Percentiles rank a stretch among this genome's conserved stretches.
Evolutionary conservation across 345 rosid genomes (phyloP).

Genomic region (Populus simonii): DNA sequence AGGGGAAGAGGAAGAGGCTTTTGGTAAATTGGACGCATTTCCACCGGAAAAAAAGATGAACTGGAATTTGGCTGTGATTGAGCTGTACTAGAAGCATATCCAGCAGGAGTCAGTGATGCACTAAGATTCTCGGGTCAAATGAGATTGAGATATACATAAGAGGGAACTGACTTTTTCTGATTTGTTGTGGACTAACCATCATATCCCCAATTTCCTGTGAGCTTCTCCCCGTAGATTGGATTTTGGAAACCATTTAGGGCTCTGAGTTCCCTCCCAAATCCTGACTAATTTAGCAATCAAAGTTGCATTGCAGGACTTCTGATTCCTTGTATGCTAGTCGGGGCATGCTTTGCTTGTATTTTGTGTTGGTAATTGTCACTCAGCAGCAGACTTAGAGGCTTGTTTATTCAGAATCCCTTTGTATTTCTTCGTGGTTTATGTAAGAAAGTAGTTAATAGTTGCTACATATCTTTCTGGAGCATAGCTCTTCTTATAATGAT

Average conservation of each 20-base stretch:
- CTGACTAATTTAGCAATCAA: background rate
- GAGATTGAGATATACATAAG: background rate
- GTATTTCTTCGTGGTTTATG: background rate
- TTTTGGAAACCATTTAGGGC: constrained; percentile 4
- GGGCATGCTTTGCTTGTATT: background rate
- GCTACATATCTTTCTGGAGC: too few relatives aligned
- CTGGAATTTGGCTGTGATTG: background rate
- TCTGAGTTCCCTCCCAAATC: background rate
- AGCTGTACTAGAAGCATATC: background rate
- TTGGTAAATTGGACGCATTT: background rate
- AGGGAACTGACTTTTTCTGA: constrained; percentile 9
- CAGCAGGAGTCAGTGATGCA: constrained; percentile 3
- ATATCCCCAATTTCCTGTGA: background rate
- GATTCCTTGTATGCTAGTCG: background rate
- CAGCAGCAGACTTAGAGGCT: background rate
- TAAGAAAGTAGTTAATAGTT: too few relatives aligned
- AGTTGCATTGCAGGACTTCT: background rate
- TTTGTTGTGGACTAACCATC: constrained; percentile 7
- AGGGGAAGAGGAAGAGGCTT: constrained; percentile 54
- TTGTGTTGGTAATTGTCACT: background rate
- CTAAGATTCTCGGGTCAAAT: background rate
- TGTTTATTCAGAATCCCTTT: background rate
- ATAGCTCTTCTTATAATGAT: too few relatives aligned
- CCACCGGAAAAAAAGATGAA: background rate
- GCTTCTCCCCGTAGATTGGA: constrained; percentile 9